Evolutionary conservation across 306 rosid genomes (phyloP).

Genomic region (Prunus fruticosa): DNA sequence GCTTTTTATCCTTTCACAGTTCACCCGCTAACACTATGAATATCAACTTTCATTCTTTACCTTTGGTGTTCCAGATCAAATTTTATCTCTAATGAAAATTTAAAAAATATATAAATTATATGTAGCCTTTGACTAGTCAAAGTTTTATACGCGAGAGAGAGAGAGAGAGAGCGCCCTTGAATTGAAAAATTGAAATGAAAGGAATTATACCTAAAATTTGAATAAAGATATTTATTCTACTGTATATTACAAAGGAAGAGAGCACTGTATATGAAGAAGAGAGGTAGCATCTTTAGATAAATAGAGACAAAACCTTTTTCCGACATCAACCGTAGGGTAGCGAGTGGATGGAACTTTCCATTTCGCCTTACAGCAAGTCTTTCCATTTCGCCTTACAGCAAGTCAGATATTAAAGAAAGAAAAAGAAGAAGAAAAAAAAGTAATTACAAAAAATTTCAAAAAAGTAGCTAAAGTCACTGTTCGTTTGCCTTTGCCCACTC

Average conservation of each 20-base stretch:
- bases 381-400: background rate
- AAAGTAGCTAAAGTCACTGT: background rate
- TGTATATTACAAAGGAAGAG: too few species aligned
- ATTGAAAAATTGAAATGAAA: too few species aligned
- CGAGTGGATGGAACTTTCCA: conserved; percentile 7
- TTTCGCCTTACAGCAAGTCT: conserved; percentile 1
- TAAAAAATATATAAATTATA: too few species aligned
- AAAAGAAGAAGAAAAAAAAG: background rate
- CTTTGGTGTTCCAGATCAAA: too few species aligned
- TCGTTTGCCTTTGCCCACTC: background rate
- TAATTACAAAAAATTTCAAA: background rate
- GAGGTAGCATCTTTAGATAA: background rate
- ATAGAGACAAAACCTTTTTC: conserved; percentile 3
- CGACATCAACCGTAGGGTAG: background rate
- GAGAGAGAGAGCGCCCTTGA: too few species aligned
- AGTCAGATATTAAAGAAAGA: background rate
- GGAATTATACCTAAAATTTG: too few species aligned
- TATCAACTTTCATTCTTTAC: background rate
- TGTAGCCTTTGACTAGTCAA: too few species aligned
- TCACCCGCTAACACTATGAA: background rate
- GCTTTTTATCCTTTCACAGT: background rate
- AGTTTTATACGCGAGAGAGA: too few species aligned
- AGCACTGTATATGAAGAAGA: background rate
- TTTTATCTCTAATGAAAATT: too few species aligned
- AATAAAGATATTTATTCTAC: too few species aligned